phyloP scores from a whole-genome alignment of 1,284 basidiomycete genomes.

The Pterula multifida region DNA sequence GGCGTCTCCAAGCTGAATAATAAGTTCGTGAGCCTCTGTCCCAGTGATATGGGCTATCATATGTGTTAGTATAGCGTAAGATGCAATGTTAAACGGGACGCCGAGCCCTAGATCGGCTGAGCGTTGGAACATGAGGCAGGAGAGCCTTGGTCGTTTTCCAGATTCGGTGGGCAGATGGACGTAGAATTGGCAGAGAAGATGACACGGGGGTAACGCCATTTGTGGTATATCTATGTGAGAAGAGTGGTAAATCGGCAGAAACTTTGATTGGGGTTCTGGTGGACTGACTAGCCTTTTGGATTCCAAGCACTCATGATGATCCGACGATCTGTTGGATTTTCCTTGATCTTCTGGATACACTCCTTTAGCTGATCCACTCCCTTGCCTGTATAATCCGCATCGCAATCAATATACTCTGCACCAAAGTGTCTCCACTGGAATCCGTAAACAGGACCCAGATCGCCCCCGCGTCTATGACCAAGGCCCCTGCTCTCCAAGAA shows the following conservation, averaged over 20 bases:
- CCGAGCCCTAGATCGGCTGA: conserved; percentile 95
- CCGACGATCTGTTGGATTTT: conserved; percentile 90
- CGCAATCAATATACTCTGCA: conserved; percentile 76
- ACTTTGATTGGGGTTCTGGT: too few species aligned
- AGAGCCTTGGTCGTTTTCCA: conserved; percentile 60
- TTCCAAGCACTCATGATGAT: conserved; percentile 98
- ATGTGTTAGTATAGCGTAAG: conserved; percentile 91
- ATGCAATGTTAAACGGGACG: conserved; percentile 98
- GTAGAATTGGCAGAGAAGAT: conserved; percentile 98
- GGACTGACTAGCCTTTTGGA: conserved; percentile 66
- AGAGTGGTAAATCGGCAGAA: neutral
- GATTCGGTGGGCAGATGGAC: conserved; percentile 65
- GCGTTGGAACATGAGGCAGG: conserved; percentile 96
- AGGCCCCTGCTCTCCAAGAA: conserved; percentile 84
- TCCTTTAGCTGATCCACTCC: conserved; percentile 91
- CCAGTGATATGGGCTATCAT: conserved; percentile 91
- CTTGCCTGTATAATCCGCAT: conserved; percentile 74
- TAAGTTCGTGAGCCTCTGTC: conserved; percentile 79
- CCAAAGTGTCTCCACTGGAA: conserved; percentile 99
- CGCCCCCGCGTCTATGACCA: conserved; percentile 77
- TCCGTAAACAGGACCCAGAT: conserved; percentile 94
- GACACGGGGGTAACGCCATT: conserved; percentile 97
- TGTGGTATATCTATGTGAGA: conserved; percentile 60
- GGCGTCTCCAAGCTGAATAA: conserved; percentile 92
- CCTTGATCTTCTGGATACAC: conserved; percentile 85